Evolutionary conservation across 371 early-diverging fungal species (phyloP).

Genomic region (Umbelopsis sp.): DNA sequence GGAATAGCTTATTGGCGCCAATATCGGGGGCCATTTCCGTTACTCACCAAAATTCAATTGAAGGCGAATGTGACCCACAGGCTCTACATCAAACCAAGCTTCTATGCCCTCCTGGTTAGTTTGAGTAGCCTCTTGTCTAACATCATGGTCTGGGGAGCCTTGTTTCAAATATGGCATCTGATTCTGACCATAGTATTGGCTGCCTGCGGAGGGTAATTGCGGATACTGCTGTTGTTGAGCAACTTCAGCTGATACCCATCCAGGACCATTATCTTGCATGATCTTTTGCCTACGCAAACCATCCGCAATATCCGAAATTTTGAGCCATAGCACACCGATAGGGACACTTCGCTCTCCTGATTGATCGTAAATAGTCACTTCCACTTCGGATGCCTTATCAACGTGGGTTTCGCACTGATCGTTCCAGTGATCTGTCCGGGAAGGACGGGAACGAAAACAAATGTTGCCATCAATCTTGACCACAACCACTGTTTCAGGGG

Average conservation of each 20-base stretch:
- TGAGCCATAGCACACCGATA: conserved; percentile 83
- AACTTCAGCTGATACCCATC: conserved; percentile 53
- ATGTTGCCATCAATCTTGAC: conserved; percentile 87
- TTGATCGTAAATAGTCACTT: conserved; percentile 83
- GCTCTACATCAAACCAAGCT: conserved; percentile 91
- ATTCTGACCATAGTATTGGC: conserved; percentile 12
- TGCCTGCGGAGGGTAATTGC: conserved; percentile 5
- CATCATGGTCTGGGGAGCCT: not conserved
- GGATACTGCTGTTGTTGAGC: conserved; percentile 31
- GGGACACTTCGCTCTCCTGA: conserved; percentile 69
- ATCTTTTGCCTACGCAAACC: conserved; percentile 74
- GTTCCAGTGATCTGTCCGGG: conserved; percentile 75
- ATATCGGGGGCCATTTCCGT: too few species aligned
- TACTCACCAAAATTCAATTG: conserved; percentile 78
- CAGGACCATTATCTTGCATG: conserved; percentile 59
- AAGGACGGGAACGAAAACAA: conserved; percentile 74
- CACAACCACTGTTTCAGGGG: conserved; percentile 64
- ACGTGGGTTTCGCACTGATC: conserved; percentile 86
- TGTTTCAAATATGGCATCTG: not conserved
- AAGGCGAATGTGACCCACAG: conserved; percentile 84
- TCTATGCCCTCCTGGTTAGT: conserved; percentile 66
- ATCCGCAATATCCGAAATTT: conserved; percentile 80
- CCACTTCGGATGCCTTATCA: conserved; percentile 90
- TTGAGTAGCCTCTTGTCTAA: conserved; percentile 22
- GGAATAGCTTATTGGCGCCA: not conserved